phyloP scores from a whole-genome alignment of 106 monocot species.

The Acorus calamus region DNA sequence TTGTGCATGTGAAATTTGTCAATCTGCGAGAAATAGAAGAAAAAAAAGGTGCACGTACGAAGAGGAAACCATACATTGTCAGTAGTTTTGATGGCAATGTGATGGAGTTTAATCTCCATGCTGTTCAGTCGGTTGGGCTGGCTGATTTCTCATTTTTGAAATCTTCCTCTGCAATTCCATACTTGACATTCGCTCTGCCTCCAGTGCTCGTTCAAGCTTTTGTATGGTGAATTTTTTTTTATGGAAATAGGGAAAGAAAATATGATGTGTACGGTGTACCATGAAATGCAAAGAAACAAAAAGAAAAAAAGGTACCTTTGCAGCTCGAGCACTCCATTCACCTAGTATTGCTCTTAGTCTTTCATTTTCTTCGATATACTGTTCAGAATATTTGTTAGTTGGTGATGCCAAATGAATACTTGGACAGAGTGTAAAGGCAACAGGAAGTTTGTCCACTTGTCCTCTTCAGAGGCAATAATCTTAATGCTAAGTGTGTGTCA shows the following conservation, averaged over 20 bases:
- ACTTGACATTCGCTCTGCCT: constrained; percentile 47
- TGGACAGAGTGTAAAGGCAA: no score
- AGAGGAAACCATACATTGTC: no score
- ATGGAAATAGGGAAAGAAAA: background rate
- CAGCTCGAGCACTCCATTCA: constrained; percentile 97
- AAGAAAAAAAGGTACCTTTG: constrained; percentile 47
- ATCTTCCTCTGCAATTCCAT: constrained; percentile 59
- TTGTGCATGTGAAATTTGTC: no score
- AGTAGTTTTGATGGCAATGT: no score
- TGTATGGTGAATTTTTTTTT: background rate
- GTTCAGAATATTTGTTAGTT: background rate
- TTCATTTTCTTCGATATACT: constrained; percentile 97
- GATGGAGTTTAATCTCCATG: no score
- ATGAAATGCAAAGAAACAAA: background rate
- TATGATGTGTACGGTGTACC: background rate
- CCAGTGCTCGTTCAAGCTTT: constrained; percentile 88
- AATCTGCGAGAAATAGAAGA: no score
- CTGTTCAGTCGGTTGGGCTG: background rate
- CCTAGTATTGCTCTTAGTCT: constrained; percentile 84
- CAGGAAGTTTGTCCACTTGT: no score
- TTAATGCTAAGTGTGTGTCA: no score
- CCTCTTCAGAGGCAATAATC: no score
- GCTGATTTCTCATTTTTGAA: constrained; percentile 16
- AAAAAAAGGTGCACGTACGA: no score
- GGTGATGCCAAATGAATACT: no score